These are phyloP conservation scores for Quercus berberidifolia DNA, from an alignment of 306 rosid genomes.

Conservation along the genomic window DNA sequence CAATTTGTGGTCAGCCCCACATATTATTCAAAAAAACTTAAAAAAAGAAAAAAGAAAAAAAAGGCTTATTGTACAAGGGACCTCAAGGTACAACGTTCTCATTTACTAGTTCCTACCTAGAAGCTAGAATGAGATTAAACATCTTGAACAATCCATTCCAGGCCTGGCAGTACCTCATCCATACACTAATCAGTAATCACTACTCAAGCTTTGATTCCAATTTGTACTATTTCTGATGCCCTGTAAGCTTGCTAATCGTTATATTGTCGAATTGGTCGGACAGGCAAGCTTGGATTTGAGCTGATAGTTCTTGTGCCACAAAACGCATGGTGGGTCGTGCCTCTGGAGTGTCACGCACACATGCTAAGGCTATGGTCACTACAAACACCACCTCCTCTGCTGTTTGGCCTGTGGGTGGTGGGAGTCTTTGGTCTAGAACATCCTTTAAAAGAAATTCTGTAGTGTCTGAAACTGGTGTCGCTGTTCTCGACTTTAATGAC, in stretches of 20 bases:
- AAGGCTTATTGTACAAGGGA: no score
- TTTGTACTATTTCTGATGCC: conserved; percentile 23
- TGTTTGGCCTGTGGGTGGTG: conserved; percentile 44
- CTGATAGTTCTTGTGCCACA: conserved; percentile 59
- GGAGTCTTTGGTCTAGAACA: conserved; percentile 52
- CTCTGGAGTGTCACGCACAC: conserved; percentile 46
- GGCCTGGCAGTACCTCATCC: neutral
- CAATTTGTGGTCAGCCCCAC: no score
- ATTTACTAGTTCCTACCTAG: neutral
- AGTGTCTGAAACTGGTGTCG: conserved; percentile 11
- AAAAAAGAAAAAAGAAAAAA: no score
- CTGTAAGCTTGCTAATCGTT: conserved; percentile 28
- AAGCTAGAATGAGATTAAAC: neutral
- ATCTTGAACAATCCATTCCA: neutral
- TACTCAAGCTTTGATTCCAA: neutral
- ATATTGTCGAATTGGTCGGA: conserved; percentile 34
- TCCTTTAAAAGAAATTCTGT: conserved; percentile 43
- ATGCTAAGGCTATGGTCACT: conserved; percentile 45
- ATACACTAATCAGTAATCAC: neutral
- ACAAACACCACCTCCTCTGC: conserved; percentile 39
- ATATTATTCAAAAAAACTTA: no score
- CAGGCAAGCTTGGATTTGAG: conserved; percentile 24
- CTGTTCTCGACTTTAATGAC: conserved; percentile 4
- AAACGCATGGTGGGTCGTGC: conserved; percentile 60
- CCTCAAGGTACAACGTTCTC: neutral